Evolutionary conservation across 441 rosid species (phyloP), one percentile per base, ranked within the genome.

Genomic region (Jatropha podagrica): DNA sequence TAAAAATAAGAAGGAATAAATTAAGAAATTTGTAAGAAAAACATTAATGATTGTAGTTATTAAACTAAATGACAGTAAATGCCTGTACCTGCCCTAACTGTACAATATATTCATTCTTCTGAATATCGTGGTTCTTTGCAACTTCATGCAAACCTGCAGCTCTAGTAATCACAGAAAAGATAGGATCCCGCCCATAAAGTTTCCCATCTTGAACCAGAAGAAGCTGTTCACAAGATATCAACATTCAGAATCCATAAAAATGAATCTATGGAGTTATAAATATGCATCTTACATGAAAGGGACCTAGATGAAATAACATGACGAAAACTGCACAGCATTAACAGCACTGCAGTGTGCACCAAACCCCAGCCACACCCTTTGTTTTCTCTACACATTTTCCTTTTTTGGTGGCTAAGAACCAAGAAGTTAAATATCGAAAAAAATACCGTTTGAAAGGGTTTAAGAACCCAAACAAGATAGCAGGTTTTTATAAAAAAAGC

Each of bases 201-300:
- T 90, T 96, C 83, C 98, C 94, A 83, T 93, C 99, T 89, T 96
- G 98, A 84, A 96, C 90, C 86, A 94, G 88, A 78, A 96, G 90
- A 79, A 84, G 89, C 99, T 96, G 92, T 77, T 62, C 69, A 82
- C 69, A 79, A 73, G 78, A 66, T 58, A 61, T n/a, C 74, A 66
- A 65, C 18, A n/a, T 38, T 23, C 18, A 73, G 56, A 72, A 41
- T 41, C 65, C 68, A 73, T 40, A 49, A 73, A 76, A 66, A 27
- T 46, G 5, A 75, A 20, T 48, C 26, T 38, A 37, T 12, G 71
- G 4, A 58, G 66, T 32, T 44, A 55, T 17, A 63, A 68, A 5
- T 38, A 75, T 49, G 26, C 67, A 55, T 58, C 67, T 63, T 37
- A 46, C 54, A 48, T 51, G 62, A 59, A 27, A 48, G 37, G 27